Base-by-base conservation (phyloP, 2,329 filamentous ascomycete genomes). In the Cordyceps cateniannulata region DNA sequence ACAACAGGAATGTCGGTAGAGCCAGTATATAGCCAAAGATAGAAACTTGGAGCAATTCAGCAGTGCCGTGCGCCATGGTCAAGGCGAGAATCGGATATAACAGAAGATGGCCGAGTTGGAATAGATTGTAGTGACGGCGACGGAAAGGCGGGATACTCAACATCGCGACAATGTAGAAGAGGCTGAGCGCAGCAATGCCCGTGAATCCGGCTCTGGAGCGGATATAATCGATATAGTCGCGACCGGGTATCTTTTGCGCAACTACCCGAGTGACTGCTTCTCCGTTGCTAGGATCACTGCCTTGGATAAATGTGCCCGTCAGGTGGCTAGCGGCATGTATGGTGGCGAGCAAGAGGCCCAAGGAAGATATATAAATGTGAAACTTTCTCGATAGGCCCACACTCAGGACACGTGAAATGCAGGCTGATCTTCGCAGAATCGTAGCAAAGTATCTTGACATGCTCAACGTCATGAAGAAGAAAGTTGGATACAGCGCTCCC, bases 41-140 rank as follows among this genome's bases (percentile, higher is more conserved):
- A 1, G 82, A 80, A 68, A 72, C 78, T 63, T 84, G 81, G 0
- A 85, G 66, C 0, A 85, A 68, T 3, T 69, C 75, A 0, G 75
- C 72, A 0, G 80, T 80, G 0, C 82, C 83, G 64, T 85, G 83
- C 0, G 79, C 81, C 68, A 79, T 79, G 65, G 84, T 75, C 0
- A 85, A 70, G 0, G 77, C 81, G 29, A 85, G 79, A 22, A 85
- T 80, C 9, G 81, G 82, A 47, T 79, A 85, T 79, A 85, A 84
- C 42, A 85, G 75, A 7, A 85, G 63, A 63, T 85, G 82, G 0
- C 77, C 79, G 0, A 84, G 71, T 64, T 85, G 82, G 63, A 85
- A 85, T 22, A 83, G 65, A 64, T 85, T 80, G 57, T 84, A 84
- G 63, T 76, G 81, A 75, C 77, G 77, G 16, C 72, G 76, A 0